A percentile compares a stretch with the other conserved stretches of the same genome.
These are phyloP conservation scores for Scytalidium sp. DNA, from an alignment of 2,329 filamentous ascomycete species.

Conservation along the genomic window DNA sequence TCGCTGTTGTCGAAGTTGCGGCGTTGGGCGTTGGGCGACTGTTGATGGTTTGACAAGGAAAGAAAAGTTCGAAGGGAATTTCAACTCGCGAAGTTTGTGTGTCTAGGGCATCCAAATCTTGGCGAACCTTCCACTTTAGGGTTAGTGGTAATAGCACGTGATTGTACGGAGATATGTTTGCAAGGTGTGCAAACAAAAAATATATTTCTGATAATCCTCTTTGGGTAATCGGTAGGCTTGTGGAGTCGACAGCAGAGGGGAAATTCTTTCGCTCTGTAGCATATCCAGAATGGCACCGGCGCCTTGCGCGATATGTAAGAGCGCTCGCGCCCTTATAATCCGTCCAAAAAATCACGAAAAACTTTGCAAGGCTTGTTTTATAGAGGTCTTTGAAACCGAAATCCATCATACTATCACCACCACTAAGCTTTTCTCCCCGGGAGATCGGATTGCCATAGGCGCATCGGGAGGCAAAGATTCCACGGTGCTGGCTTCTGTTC, in stretches of 20 bases:
- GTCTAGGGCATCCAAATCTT: constrained; percentile 18
- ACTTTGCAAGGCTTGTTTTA: constrained; percentile 87
- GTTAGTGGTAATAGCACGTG: constrained; percentile 1
- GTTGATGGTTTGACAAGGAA: constrained; percentile 39
- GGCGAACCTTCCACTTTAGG: constrained; percentile 9
- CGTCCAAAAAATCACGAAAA: constrained; percentile 94
- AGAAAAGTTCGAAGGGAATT: constrained; percentile 25
- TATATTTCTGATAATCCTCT: constrained; percentile 7
- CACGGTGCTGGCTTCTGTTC: constrained; percentile 88
- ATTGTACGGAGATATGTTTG: constrained; percentile 9
- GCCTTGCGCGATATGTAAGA: constrained; percentile 72
- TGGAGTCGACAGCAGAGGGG: background rate
- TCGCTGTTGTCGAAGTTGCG: constrained; percentile 41
- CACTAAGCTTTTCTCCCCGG: constrained; percentile 75
- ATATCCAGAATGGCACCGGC: constrained; percentile 61
- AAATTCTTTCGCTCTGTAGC: background rate
- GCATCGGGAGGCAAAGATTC: constrained; percentile 97
- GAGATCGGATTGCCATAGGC: constrained; percentile 89
- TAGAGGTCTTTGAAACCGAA: constrained; percentile 84
- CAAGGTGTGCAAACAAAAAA: constrained; percentile 8
- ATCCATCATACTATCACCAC: constrained; percentile 88
- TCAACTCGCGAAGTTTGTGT: constrained; percentile 9
- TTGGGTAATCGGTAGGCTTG: background rate
- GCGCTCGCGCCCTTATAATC: constrained; percentile 80
- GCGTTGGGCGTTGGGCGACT: constrained; percentile 41